Conservation (phyloP, 2,329 filamentous ascomycete species). For the Daldinia sp. region DNA sequence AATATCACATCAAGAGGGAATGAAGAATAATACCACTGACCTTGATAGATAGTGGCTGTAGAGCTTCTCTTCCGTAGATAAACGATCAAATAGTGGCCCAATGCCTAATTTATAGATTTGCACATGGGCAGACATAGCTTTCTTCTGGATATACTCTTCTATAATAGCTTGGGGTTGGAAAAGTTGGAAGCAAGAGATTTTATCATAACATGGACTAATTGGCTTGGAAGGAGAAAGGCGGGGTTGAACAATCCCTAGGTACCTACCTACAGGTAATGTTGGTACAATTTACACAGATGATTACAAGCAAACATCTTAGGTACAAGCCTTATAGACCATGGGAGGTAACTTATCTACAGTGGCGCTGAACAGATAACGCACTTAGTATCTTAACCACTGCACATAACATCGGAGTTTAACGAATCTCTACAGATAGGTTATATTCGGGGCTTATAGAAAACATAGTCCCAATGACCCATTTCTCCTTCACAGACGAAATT, state of each 20-base stretch:
- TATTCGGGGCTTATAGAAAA: neutral
- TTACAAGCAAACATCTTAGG: neutral
- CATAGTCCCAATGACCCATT: too few relatives aligned
- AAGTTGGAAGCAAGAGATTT: neutral
- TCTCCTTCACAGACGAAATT: neutral
- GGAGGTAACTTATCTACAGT: neutral
- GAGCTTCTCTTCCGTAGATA: neutral
- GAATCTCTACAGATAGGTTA: neutral
- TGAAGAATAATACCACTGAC: neutral
- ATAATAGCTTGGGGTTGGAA: neutral
- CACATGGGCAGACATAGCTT: neutral
- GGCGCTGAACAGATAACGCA: neutral
- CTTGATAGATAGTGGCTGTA: constrained; percentile 1
- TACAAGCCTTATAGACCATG: neutral
- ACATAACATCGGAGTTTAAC: neutral
- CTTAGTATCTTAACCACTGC: neutral
- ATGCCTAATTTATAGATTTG: neutral
- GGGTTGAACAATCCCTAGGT: neutral
- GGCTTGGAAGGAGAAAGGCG: neutral
- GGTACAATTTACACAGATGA: neutral
- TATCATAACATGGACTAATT: neutral
- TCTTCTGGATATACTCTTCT: neutral
- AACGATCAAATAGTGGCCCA: neutral
- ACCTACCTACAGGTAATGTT: neutral
- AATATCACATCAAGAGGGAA: neutral